Evolutionary conservation across 495 filamentous ascomycete genomes (phyloP).

Genomic region (Tetracladium marchalianum): DNA sequence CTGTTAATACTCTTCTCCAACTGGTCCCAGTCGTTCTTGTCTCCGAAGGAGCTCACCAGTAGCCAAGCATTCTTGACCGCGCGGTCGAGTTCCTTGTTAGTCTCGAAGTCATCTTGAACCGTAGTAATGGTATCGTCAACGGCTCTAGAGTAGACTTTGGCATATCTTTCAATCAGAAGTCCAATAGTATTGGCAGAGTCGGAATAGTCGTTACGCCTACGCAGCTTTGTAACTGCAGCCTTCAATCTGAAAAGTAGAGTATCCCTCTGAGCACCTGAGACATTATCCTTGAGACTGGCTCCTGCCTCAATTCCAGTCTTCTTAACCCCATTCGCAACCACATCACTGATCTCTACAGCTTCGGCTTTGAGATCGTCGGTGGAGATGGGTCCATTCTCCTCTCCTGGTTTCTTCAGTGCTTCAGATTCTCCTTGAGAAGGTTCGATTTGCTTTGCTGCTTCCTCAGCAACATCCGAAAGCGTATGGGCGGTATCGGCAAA

Average conservation of each 20-base stretch:
- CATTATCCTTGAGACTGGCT: slow-evolving; percentile 57
- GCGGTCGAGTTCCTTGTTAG: slow-evolving; percentile 63
- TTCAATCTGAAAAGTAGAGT: slow-evolving; percentile 68
- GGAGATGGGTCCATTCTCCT: slow-evolving; percentile 39
- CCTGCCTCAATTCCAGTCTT: slow-evolving; percentile 56
- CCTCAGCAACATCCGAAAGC: slow-evolving; percentile 58
- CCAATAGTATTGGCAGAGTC: slow-evolving; percentile 75
- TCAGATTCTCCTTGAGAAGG: slow-evolving; percentile 53
- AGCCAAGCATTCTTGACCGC: slow-evolving; percentile 71
- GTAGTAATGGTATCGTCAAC: slow-evolving; percentile 51
- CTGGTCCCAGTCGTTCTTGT: slow-evolving; percentile 61
- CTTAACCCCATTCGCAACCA: slow-evolving; percentile 51
- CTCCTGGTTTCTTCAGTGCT: slow-evolving; percentile 44
- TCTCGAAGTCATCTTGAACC: slow-evolving; percentile 56
- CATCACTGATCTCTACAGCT: slow-evolving; percentile 49
- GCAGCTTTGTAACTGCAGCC: slow-evolving; percentile 61
- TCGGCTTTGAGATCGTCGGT: slow-evolving; percentile 56
- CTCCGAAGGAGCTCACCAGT: slow-evolving; percentile 69
- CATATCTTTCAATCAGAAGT: slow-evolving; percentile 68
- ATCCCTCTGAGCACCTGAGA: slow-evolving; percentile 58
- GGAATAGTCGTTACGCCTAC: slow-evolving; percentile 68
- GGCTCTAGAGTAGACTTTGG: slow-evolving; percentile 62
- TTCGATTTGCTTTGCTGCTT: slow-evolving; percentile 60
- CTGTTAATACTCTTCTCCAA: slow-evolving; percentile 55
- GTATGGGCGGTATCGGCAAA: slow-evolving; percentile 80